phyloP scores from a whole-genome alignment of 2,329 filamentous ascomycete species.

The Trichoderma gracile region DNA sequence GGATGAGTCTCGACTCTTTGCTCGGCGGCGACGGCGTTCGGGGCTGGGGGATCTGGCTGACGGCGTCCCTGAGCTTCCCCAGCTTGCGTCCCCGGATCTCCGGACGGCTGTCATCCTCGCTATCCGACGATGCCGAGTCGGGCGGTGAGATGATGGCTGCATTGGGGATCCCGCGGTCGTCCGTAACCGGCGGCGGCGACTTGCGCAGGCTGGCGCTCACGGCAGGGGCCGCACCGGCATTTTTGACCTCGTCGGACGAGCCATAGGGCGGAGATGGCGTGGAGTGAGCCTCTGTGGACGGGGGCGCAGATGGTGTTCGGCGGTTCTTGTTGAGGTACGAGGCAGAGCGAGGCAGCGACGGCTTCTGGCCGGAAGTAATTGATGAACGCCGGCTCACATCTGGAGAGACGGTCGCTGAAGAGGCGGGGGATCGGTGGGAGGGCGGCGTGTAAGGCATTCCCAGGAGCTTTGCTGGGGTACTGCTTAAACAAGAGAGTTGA shows the following conservation, averaged over 20 bases:
- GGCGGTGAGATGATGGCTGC: slow-evolving; percentile 89
- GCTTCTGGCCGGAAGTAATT: slow-evolving; percentile 51
- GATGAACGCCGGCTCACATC: slow-evolving; percentile 60
- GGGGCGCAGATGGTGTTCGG: slow-evolving; percentile 53
- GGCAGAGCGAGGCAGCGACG: slow-evolving; percentile 61
- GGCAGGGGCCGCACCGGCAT: slow-evolving; percentile 45
- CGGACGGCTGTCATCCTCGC: slow-evolving; percentile 73
- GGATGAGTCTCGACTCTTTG: slow-evolving; percentile 28
- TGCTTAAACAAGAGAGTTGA: neutral
- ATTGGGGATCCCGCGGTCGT: slow-evolving; percentile 70
- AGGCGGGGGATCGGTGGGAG: slow-evolving; percentile 63
- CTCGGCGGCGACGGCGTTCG: slow-evolving; percentile 51
- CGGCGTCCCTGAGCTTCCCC: slow-evolving; percentile 69
- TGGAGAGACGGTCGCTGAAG: slow-evolving; percentile 59
- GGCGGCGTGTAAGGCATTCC: slow-evolving; percentile 90
- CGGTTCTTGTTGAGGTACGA: slow-evolving; percentile 67
- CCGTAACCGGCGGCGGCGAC: slow-evolving; percentile 78
- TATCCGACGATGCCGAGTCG: slow-evolving; percentile 77
- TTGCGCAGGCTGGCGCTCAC: slow-evolving; percentile 64
- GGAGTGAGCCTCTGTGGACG: slow-evolving; percentile 31
- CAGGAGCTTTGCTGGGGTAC: slow-evolving; percentile 30
- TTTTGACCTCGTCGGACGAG: slow-evolving; percentile 46
- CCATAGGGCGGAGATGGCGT: slow-evolving; percentile 43
- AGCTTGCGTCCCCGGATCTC: slow-evolving; percentile 51
- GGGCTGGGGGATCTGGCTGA: slow-evolving; percentile 68